Base-by-base conservation (phyloP, 2,329 filamentous ascomycete genomes). In the Teratosphaeria destructans region DNA sequence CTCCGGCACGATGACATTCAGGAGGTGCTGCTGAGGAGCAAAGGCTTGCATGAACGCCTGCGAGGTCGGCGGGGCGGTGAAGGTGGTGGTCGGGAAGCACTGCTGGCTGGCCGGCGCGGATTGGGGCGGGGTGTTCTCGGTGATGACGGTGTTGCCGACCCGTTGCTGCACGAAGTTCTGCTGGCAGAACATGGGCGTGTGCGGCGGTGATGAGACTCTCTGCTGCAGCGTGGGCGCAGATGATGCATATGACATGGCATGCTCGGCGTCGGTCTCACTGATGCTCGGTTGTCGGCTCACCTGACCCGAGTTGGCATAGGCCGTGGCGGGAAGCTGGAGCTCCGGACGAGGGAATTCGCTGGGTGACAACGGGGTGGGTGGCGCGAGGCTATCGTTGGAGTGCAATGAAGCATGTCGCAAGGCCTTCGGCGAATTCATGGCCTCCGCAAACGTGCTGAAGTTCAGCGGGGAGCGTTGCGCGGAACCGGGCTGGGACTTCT, bases 41-140 rank as follows among this genome's bases (percentile, higher is more conserved):
- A 32, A 37, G 4, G 27, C 34, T 54, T 54, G 53, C 53, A 37
- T 32, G 53, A 58, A 61, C n/a, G 62, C 61, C n/a, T 59, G 57
- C 29, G 58, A 37, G 12, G 60, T 39, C 16, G 65, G 64, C 56
- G 65, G 64, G 19, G 61, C 58, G 34, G 62, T 57, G 58, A 73
- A 75, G 7, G 68, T 64, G 32, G 67, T 67, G 10, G 68, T 68
- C 16, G 75, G 71, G 60, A 80, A 80, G 54, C 68, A 73, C 64
- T 78, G 75, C 61, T 80, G 78, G n/a, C 73, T 75, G 2, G 78
- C 76, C 14, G 78, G 78, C 43, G 78, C 78, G 29, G 78, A 80
- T 62, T 80, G 78, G 7, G 78, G 78, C 43, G 78, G 78, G 3
- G 78, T 79, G 60, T 79, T 77, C 55, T 76, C 76, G 59, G 74